Evolutionary conservation across 169 alveolate genomes (phyloP).

Genomic region (Plasmodium berghei): DNA sequence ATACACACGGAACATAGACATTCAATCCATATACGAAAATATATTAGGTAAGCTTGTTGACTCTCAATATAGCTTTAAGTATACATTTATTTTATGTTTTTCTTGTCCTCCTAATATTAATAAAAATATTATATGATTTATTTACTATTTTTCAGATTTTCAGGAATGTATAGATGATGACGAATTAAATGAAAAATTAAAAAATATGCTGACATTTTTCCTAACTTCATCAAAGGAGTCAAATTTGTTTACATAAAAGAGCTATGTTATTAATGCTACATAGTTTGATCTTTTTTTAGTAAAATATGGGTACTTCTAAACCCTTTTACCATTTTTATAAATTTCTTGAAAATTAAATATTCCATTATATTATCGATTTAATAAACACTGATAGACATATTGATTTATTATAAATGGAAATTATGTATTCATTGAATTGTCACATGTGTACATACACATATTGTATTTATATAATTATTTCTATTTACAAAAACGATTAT

Average conservation of each 20-base stretch:
- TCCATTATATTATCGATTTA: too few species aligned
- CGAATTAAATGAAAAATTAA: constrained; percentile 54
- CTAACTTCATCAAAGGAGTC: constrained; percentile 73
- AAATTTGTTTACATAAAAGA: constrained; percentile 33
- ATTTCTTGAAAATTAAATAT: too few species aligned
- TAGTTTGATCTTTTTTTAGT: too few species aligned
- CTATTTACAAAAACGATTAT: not conserved
- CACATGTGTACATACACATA: too few species aligned
- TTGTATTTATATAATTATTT: too few species aligned
- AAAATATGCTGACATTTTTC: constrained; percentile 59
- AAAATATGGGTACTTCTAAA: too few species aligned
- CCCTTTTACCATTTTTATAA: too few species aligned
- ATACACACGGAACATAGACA: constrained; percentile 48
- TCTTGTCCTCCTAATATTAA: not conserved
- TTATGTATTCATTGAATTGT: too few species aligned
- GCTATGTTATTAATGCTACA: too few species aligned
- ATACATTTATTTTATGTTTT: not conserved
- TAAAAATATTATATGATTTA: constrained; percentile 1
- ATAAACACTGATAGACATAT: too few species aligned
- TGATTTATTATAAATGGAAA: too few species aligned
- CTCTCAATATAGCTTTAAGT: not conserved
- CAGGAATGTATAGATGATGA: constrained; percentile 58
- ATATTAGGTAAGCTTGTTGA: constrained; percentile 27
- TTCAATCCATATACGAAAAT: constrained; percentile 73
- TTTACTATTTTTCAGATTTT: constrained; percentile 39